Conservation (phyloP, 768 basidiomycete species). For the Lactarius akahatsu region DNA sequence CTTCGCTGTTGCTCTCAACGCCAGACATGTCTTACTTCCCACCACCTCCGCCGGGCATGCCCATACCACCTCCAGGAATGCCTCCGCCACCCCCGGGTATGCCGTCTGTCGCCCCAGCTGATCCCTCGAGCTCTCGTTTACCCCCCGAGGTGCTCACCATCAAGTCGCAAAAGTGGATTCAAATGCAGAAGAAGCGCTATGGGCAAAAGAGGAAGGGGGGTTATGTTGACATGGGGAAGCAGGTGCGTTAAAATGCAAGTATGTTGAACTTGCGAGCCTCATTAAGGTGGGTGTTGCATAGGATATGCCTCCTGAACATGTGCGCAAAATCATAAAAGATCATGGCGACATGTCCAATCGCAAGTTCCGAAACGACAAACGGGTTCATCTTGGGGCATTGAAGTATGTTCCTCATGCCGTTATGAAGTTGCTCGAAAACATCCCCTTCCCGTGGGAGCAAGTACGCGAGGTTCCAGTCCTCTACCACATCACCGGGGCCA, state of each 20-base stretch:
- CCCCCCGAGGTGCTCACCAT: constrained; percentile 73
- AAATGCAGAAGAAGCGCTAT: constrained; percentile 90
- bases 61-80: constrained; percentile 33
- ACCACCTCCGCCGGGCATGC: constrained; percentile 41
- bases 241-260: constrained; percentile 50
- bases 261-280: constrained; percentile 22
- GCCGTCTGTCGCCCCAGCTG: constrained; percentile 31
- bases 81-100: constrained; percentile 37
- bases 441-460: constrained; percentile 98
- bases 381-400: constrained; percentile 96
- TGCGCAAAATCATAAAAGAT: constrained; percentile 99
- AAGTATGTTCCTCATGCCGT: constrained; percentile 99
- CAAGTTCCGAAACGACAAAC: constrained; percentile 99
- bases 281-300: constrained; percentile 36
- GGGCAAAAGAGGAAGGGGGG: constrained; percentile 89
- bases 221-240: constrained; percentile 90
- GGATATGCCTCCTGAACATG: constrained; percentile 96
- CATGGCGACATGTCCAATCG: constrained; percentile 99
- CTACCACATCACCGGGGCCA: constrained; percentile 99
- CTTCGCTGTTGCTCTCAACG: constrained; percentile 22
- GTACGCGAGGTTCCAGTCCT: constrained; percentile 98
- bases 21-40: constrained; percentile 32
- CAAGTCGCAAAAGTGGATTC: constrained; percentile 95
- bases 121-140: constrained; percentile 45
- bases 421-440: constrained; percentile 98